A percentile compares a stretch with the other conserved stretches of the same genome.
These are phyloP conservation scores for Massarina eburnea DNA, from an alignment of 2,329 filamentous ascomycete genomes.

Conservation along the genomic window DNA sequence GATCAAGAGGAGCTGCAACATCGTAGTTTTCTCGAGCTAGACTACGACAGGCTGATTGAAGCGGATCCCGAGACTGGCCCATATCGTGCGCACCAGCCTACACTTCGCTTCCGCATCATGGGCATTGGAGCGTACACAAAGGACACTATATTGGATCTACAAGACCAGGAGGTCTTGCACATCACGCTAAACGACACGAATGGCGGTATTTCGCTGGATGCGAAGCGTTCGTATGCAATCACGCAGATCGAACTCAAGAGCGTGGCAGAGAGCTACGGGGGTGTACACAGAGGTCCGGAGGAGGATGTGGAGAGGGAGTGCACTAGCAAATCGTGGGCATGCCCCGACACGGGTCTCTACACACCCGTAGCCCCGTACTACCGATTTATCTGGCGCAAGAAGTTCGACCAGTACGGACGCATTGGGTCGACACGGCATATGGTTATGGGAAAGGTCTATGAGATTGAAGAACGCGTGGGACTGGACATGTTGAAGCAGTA, in stretches of 20 bases:
- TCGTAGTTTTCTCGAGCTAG: slow-evolving; percentile 13
- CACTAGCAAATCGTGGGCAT: slow-evolving; percentile 15
- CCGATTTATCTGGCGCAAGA: slow-evolving; percentile 19
- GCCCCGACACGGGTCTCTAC: slow-evolving; percentile 15
- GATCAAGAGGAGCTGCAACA: slow-evolving; percentile 7
- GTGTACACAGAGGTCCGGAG: slow-evolving; percentile 4
- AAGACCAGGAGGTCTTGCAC: slow-evolving; percentile 13
- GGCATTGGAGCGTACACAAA: slow-evolving; percentile 13
- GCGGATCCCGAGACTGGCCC: slow-evolving; percentile 12
- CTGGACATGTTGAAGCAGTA: slow-evolving; percentile 13
- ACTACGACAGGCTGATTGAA: slow-evolving; percentile 20
- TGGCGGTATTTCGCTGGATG: slow-evolving; percentile 10
- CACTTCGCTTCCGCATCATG: slow-evolving; percentile 18
- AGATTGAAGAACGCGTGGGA: slow-evolving; percentile 9
- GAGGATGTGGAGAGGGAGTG: slow-evolving; percentile 13
- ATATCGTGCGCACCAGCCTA: slow-evolving; percentile 11
- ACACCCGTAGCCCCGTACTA: slow-evolving; percentile 13
- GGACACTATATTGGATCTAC: slow-evolving; percentile 10
- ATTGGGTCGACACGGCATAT: slow-evolving; percentile 20
- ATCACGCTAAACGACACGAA: slow-evolving; percentile 14
- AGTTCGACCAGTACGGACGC: slow-evolving; percentile 19
- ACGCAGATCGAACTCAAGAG: slow-evolving; percentile 10
- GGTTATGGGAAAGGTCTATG: slow-evolving; percentile 7
- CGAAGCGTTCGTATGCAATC: slow-evolving; percentile 13
- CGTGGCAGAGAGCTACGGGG: slow-evolving; percentile 2